Evolutionary conservation across 2,329 filamentous ascomycete genomes (phyloP).

Genomic region (Exophiala aquamarina): DNA sequence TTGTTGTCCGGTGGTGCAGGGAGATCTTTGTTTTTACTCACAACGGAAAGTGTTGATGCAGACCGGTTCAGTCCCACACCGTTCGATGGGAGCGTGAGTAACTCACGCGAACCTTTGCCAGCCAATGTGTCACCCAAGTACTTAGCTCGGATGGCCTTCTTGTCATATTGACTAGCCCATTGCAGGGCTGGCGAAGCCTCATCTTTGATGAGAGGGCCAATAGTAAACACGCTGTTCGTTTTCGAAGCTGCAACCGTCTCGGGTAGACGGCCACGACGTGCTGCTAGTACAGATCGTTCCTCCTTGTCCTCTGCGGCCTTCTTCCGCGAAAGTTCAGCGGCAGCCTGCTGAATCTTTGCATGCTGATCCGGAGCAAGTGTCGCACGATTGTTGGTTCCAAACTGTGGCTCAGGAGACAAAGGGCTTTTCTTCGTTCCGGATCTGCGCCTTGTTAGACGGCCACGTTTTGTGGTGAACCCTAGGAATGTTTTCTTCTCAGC

Average conservation of each 20-base stretch:
- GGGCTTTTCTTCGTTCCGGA: slow-evolving; percentile 63
- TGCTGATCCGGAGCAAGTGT: slow-evolving; percentile 90
- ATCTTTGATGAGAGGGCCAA: slow-evolving; percentile 79
- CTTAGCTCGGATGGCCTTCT: slow-evolving; percentile 78
- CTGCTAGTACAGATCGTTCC: slow-evolving; percentile 49
- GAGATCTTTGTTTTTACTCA: slow-evolving; percentile 26
- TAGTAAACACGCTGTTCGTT: slow-evolving; percentile 85
- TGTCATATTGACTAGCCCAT: slow-evolving; percentile 95
- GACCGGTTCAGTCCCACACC: slow-evolving; percentile 35
- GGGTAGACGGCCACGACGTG: slow-evolving; percentile 56
- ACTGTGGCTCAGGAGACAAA: slow-evolving; percentile 52
- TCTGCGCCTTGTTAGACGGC: slow-evolving; percentile 67
- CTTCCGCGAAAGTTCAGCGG: slow-evolving; percentile 74
- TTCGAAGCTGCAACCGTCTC: slow-evolving; percentile 59
- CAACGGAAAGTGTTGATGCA: slow-evolving; percentile 24
- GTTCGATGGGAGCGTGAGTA: slow-evolving; percentile 37
- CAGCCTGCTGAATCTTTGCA: slow-evolving; percentile 87
- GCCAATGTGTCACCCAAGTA: slow-evolving; percentile 75
- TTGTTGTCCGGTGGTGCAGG: slow-evolving; percentile 17
- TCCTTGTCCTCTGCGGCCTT: slow-evolving; percentile 57
- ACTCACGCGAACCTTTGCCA: slow-evolving; percentile 63
- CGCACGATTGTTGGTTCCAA: slow-evolving; percentile 60
- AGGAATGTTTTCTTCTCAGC: slow-evolving; percentile 96
- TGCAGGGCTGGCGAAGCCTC: slow-evolving; percentile 94
- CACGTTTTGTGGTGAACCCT: slow-evolving; percentile 72